Evolutionary conservation across 306 rosid species (phyloP), one percentile per base, ranked within the genome.

Genomic region (Dalbergia cultrata): DNA sequence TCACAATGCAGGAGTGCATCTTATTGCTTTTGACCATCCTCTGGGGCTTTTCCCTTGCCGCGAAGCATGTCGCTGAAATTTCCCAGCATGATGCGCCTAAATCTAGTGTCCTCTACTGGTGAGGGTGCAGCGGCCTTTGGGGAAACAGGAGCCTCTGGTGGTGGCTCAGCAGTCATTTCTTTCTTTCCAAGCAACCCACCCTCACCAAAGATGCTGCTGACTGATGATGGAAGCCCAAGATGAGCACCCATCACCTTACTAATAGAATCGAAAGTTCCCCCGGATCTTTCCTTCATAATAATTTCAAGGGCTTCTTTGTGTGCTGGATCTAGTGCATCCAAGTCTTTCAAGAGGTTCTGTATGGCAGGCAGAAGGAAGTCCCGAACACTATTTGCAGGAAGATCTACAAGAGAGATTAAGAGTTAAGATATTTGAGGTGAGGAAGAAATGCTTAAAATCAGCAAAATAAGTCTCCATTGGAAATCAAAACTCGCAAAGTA

Each of bases 241-340:
- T 90, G 97, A 60, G 97, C 92, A 76, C 97, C 94, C 99, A 95
- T 91, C 81, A 90, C 99, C 91, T 95, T 95, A 78, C 95, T 89
- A 71, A 95, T 88, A 39, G 89, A 77, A 19, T 95, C 99, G 41
- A 95, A 87, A 62, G 98, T 87, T 84, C 99, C 99, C 63, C 99
- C 97, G 21, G 96, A 91, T 87, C 96, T 89, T 81, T 95, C 99
- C 90, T 87, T 93, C 96, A 93, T 80, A 84, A 95, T 88, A 64
- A 93, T 95, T 88, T 95, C 99, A 58, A 95, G 97, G 77, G 98
- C 99, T 86, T 95, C 98, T 90, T 91, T 95, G 89, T 95, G 99
- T 68, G 95, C 99, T 44, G 99, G 99, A 88, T 93, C 99, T 54
- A 95, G 78, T 10, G 98, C 93, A 76, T 91, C 98, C 19, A 60